These are phyloP conservation scores for Tetrahymena elliotti DNA, from an alignment of 73 alveolate genomes.

Conservation along the genomic window DNA sequence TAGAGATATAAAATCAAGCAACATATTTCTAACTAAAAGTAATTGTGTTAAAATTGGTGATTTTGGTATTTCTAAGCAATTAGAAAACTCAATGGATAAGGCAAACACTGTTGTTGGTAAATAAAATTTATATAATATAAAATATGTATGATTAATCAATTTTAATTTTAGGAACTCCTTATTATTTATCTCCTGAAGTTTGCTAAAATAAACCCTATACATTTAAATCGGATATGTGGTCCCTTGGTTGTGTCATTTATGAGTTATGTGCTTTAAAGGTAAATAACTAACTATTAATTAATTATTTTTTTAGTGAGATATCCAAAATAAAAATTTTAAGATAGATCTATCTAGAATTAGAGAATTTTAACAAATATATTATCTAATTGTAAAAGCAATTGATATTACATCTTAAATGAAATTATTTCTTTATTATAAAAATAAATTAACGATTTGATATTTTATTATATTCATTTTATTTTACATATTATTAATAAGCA, in stretches of 20 bases:
- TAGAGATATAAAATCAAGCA: constrained; percentile 88
- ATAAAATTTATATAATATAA: not conserved
- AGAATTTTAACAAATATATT: no score
- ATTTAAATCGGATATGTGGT: constrained; percentile 70
- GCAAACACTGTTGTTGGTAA: constrained; percentile 67
- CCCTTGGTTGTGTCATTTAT: constrained; percentile 67
- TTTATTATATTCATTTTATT: not conserved
- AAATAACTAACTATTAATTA: not conserved
- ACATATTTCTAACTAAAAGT: constrained; percentile 87
- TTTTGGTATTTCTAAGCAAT: constrained; percentile 71
- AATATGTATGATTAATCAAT: not conserved
- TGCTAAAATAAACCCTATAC: constrained; percentile 67
- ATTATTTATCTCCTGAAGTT: constrained; percentile 65
- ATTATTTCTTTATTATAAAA: no score
- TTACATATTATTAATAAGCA: not conserved
- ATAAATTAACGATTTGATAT: no score
- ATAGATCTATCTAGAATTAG: not conserved
- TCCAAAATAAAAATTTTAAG: not conserved
- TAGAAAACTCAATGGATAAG: constrained; percentile 52
- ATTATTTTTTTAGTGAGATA: no score
- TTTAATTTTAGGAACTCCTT: constrained; percentile 53
- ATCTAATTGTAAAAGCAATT: no score
- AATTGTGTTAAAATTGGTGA: constrained; percentile 81
- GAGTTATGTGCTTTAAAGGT: constrained; percentile 52
- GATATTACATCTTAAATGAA: no score